Conservation (phyloP, 495 filamentous ascomycete genomes). For the Parathielavia hyrcaniae region DNA sequence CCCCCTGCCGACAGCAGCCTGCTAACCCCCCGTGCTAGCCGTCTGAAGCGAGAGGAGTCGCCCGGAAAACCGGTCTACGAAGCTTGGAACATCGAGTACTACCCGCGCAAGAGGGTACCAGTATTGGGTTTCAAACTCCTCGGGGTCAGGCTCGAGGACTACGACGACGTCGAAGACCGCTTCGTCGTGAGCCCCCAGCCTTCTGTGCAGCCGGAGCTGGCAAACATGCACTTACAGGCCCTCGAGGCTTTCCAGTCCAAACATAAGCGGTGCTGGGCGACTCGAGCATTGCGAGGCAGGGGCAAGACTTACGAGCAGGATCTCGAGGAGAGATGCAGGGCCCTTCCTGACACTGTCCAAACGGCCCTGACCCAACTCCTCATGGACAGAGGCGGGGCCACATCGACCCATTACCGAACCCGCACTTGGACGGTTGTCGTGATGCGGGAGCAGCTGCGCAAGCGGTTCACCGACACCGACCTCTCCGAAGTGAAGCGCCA, state of each 20-base stretch:
- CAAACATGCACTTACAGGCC: conserved; percentile 18
- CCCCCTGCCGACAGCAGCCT: not conserved
- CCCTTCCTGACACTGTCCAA: conserved; percentile 13
- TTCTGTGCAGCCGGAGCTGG: conserved; percentile 19
- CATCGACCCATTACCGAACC: conserved; percentile 21
- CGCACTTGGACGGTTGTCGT: conserved; percentile 26
- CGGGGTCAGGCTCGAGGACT: conserved; percentile 6
- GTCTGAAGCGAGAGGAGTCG: conserved; percentile 2
- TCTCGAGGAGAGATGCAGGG: conserved; percentile 22
- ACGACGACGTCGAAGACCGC: not conserved
- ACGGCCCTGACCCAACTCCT: conserved; percentile 17
- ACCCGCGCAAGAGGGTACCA: not conserved
- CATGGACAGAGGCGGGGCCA: conserved; percentile 2
- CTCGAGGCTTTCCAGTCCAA: conserved; percentile 20
- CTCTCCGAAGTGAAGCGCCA: conserved; percentile 21
- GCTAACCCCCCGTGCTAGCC: conserved; percentile 5
- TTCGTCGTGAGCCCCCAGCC: conserved; percentile 1
- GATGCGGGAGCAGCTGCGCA: conserved; percentile 13
- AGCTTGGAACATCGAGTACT: conserved; percentile 16
- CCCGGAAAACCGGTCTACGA: conserved; percentile 9
- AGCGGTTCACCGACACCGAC: conserved; percentile 18
- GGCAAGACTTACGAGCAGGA: conserved; percentile 27
- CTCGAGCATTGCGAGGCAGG: conserved; percentile 14
- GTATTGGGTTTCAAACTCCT: conserved; percentile 7
- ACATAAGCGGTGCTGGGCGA: conserved; percentile 19